Conservation (phyloP, 2,329 filamentous ascomycete genomes). For the Plenodomus tracheiphilus region DNA sequence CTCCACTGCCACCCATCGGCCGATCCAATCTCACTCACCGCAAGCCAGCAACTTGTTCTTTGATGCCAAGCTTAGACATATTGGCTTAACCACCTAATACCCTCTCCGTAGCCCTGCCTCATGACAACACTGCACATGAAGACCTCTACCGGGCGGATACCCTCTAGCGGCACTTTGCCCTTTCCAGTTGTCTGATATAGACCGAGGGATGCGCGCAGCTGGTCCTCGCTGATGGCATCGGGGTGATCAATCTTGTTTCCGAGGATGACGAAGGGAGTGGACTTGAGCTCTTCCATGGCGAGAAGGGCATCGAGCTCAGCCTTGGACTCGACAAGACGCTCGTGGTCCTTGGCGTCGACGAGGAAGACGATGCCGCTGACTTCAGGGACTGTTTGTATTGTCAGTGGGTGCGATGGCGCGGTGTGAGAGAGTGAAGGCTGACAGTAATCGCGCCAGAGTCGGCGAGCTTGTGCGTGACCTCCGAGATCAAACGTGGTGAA, state of each 20-base stretch:
- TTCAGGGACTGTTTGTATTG: conserved; percentile 35
- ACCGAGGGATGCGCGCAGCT: conserved; percentile 87
- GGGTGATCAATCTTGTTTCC: conserved; percentile 99
- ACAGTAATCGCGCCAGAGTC: conserved; percentile 48
- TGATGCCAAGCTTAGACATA: conserved; percentile 36
- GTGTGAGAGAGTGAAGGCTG: not conserved
- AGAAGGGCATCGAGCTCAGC: conserved; percentile 92
- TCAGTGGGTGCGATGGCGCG: conserved; percentile 3
- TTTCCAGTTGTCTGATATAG: conserved; percentile 70
- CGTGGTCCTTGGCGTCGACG: conserved; percentile 95
- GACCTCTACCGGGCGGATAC: conserved; percentile 71
- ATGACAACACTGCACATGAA: conserved; percentile 99
- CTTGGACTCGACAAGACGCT: conserved; percentile 92
- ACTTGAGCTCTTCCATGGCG: conserved; percentile 93
- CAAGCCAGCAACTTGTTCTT: not conserved
- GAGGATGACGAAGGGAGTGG: conserved; percentile 93
- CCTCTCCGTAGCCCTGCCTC: conserved; percentile 70
- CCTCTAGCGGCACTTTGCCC: conserved; percentile 44
- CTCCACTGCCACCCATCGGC: not conserved
- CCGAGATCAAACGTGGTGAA: conserved; percentile 86
- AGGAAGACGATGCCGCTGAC: conserved; percentile 86
- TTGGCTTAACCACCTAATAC: conserved; percentile 48
- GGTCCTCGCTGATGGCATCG: conserved; percentile 91
- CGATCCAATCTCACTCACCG: not conserved
- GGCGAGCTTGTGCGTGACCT: conserved; percentile 46